Base-by-base conservation (phyloP, 139 green algal genomes). In the Deuterostichococcus epilithicus region DNA sequence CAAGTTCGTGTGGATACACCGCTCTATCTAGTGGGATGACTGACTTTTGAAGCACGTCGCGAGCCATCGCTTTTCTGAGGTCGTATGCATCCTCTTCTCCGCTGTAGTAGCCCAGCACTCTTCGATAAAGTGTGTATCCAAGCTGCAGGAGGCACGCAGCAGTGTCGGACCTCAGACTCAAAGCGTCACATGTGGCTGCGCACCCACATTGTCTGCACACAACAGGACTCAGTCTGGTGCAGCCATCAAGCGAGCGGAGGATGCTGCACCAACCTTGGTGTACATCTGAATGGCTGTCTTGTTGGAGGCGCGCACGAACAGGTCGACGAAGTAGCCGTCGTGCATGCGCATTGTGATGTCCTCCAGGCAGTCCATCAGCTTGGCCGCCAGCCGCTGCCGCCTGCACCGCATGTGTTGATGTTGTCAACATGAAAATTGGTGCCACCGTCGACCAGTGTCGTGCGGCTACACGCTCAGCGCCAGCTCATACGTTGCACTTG, bases 231-330 rank as follows among this genome's bases (percentile, higher is more conserved):
- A n/a, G n/a, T n/a, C n/a, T n/a, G n/a, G n/a, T n/a, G n/a, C n/a
- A n/a, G n/a, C n/a, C n/a, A n/a, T n/a, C n/a, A n/a, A n/a, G 4
- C 44, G 20, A 36, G 39, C 23, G 30, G 47, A 77, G 52, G n/a
- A 2, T 6, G 4, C 2, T 10, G 1, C 18, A 1, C 77, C 58
- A 37, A 88, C 77, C 79, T 94, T 91, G 32, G 90, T 82, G 81
- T 99, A 99, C 95, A 99, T 98, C 38, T 72, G 71, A 68, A 99
- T 98, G 15, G 96, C 96, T 8, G 91, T 84, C 0, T 68, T 58
- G 77, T 99, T 99, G 39, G 89, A 97, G 60, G 87, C 88, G 3
- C 96, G 90, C 33, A 99, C 96, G 87, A 99, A 99, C 5, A 99
- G 87, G 81, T 99, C 96, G 8, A 99, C 96, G 84, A 99, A 99